These are phyloP conservation scores for Lasiodiplodia sp. DNA, from an alignment of 2,329 filamentous ascomycete species.

Conservation along the genomic window DNA sequence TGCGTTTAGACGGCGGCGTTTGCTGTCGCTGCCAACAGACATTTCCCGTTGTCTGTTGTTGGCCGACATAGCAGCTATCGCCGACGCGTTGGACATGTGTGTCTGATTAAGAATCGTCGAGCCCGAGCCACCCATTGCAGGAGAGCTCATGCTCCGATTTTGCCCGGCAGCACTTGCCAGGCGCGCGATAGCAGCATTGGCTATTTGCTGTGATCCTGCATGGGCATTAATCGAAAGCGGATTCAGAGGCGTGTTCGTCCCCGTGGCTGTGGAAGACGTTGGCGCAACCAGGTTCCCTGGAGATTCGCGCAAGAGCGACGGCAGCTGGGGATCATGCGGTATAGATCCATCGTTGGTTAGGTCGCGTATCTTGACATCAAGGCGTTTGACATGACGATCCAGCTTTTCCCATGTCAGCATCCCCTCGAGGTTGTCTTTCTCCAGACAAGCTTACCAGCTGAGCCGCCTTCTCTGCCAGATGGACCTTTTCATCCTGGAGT, in stretches of 20 bases:
- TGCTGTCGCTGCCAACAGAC: constrained; percentile 62
- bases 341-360: constrained; percentile 66
- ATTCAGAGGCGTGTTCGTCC: constrained; percentile 60
- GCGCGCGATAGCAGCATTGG: constrained; percentile 57
- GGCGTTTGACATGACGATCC: constrained; percentile 68
- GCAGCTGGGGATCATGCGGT: constrained; percentile 64
- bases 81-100: constrained; percentile 33
- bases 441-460: constrained; percentile 63
- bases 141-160: constrained; percentile 14
- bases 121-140: constrained; percentile 14
- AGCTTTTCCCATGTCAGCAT: constrained; percentile 46
- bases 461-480: constrained; percentile 70
- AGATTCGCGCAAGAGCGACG: constrained; percentile 62
- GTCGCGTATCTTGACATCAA: constrained; percentile 68
- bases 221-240: constrained; percentile 63
- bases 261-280: constrained; percentile 52
- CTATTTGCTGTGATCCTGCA: constrained; percentile 60
- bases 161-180: constrained; percentile 45
- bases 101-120: constrained; percentile 24
- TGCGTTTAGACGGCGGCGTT: constrained; percentile 65
- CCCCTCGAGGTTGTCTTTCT: background rate
- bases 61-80: constrained; percentile 29
- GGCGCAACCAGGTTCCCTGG: constrained; percentile 59
- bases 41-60: constrained; percentile 57
- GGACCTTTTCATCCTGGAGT: constrained; percentile 77